Percentiles rank a stretch among this genome's conserved stretches.
Conservation (phyloP, 2,329 filamentous ascomycete species). For the Talaromyces sp. region DNA sequence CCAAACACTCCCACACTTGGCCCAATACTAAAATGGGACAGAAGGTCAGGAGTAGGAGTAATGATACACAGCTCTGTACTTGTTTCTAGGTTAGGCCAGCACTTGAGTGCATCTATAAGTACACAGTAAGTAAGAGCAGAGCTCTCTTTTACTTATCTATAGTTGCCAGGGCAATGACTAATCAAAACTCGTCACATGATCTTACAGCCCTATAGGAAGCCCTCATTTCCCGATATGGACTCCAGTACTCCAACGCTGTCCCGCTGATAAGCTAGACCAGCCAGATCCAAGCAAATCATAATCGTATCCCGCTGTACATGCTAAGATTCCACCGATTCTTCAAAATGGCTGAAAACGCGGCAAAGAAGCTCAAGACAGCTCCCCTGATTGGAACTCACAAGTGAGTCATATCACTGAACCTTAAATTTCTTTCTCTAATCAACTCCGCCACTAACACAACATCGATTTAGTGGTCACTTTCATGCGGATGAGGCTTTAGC, state of each 20-base stretch:
- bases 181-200: conserved; percentile 12
- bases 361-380: conserved; percentile 82
- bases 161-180: no score
- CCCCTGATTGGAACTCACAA: conserved; percentile 90
- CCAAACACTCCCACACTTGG: no score
- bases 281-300: conserved; percentile 23
- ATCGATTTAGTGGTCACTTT: conserved; percentile 73
- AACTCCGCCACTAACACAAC: conserved; percentile 9
- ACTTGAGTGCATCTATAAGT: no score
- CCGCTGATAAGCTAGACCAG: conserved; percentile 22
- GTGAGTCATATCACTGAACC: conserved; percentile 34
- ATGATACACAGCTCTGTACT: no score
- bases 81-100: no score
- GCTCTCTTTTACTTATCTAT: no score
- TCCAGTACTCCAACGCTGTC: no score
- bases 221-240: conserved; percentile 25
- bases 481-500: conserved; percentile 98
- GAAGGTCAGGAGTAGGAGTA: no score
- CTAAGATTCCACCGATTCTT: conserved; percentile 45
- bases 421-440: not conserved
- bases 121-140: no score
- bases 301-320: conserved; percentile 24
- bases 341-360: conserved; percentile 68
- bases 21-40: no score
- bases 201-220: conserved; percentile 11